Evolutionary conservation across 116 monocot genomes (phyloP).

Genomic region (Posidonia oceanica): DNA sequence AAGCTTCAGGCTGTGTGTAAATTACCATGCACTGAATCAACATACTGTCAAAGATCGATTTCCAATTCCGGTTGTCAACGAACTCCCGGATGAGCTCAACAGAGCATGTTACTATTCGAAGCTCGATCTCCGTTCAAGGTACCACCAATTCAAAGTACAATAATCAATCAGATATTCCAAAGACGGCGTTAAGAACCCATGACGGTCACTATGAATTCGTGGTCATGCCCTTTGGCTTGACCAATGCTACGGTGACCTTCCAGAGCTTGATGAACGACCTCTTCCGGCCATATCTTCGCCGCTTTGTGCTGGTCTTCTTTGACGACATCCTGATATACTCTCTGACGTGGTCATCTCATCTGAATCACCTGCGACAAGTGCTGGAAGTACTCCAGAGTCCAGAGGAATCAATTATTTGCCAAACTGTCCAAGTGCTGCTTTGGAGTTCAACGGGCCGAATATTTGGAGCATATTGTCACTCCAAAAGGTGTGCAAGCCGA

Average conservation of each 20-base stretch:
- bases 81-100: too few species aligned
- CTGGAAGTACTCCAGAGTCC: neutral
- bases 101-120: neutral
- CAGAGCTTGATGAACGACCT: neutral
- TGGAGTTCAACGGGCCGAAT: rapidly evolving
- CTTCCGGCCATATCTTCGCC: rapidly evolving
- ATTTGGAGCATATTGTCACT: neutral
- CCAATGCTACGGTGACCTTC: neutral
- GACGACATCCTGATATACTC: neutral
- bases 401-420: neutral
- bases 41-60: too few species aligned
- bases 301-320: neutral
- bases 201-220: neutral
- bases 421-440: neutral
- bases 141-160: neutral
- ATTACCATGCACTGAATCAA: too few species aligned
- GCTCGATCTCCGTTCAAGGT: neutral
- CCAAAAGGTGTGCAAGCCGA: neutral
- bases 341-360: rapidly evolving
- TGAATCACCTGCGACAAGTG: neutral
- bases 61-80: too few species aligned
- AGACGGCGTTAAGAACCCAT: neutral
- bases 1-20: too few species aligned
- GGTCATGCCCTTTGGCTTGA: neutral
- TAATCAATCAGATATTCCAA: neutral